phyloP scores from a whole-genome alignment of 2,329 filamentous ascomycete genomes.

The Microcyclosporella mali region DNA sequence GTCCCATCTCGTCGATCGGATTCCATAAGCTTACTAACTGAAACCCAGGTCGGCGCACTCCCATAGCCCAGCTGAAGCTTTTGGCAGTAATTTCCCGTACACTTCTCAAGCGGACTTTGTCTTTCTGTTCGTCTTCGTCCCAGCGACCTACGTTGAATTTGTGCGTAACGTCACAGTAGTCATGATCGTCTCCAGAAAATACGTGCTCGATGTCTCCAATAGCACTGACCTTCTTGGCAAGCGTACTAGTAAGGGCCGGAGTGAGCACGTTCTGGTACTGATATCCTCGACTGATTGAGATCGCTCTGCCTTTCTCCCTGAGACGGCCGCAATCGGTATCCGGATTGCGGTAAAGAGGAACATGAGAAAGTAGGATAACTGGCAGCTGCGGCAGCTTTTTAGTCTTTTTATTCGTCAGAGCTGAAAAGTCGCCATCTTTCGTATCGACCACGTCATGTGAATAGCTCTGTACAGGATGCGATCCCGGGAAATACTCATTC shows the following conservation, averaged over 20 bases:
- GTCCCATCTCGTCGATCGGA: conserved; percentile 58
- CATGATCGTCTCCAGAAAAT: conserved; percentile 95
- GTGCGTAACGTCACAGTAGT: conserved; percentile 90
- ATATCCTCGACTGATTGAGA: conserved; percentile 72
- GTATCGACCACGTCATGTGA: conserved; percentile 31
- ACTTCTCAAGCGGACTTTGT: conserved; percentile 45
- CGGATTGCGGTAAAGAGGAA: conserved; percentile 75
- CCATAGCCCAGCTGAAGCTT: conserved; percentile 93
- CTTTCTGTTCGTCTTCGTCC: conserved; percentile 30
- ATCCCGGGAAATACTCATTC: conserved; percentile 34
- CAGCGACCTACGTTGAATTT: conserved; percentile 36
- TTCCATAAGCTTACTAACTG: conserved; percentile 88
- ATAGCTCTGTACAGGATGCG: conserved; percentile 12
- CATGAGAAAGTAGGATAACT: conserved; percentile 82
- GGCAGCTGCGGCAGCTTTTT: conserved; percentile 56
- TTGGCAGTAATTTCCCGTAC: conserved; percentile 86
- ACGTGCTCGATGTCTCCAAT: conserved; percentile 71
- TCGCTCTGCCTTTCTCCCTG: conserved; percentile 79
- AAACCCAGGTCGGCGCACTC: conserved; percentile 80
- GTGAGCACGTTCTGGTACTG: conserved; percentile 95
- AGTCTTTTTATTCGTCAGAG: conserved; percentile 3
- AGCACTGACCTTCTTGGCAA: conserved; percentile 60
- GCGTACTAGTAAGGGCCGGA: conserved; percentile 64
- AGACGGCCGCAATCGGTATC: conserved; percentile 82
- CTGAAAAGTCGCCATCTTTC: conserved; percentile 17